These are phyloP conservation scores for Alternaria triticimaculans DNA, from an alignment of 2,329 filamentous ascomycete genomes.

Conservation along the genomic window DNA sequence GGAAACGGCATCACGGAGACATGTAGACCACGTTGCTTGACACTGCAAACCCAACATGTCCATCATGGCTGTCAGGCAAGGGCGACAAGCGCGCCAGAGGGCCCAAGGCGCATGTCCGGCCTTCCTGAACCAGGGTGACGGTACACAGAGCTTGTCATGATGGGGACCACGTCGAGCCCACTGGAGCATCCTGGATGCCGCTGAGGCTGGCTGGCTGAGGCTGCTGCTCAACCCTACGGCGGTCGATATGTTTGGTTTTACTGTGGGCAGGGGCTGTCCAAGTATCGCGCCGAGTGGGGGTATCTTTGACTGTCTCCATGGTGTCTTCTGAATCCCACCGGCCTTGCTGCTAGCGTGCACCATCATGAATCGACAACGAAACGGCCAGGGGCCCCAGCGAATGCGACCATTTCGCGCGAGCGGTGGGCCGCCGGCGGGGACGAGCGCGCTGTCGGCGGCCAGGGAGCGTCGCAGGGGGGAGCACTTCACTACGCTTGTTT, in stretches of 20 bases:
- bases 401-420: slow-evolving; percentile 26
- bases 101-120: slow-evolving; percentile 21
- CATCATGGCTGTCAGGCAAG: not conserved
- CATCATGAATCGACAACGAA: slow-evolving; percentile 38
- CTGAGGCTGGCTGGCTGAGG: slow-evolving; percentile 26
- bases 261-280: slow-evolving; percentile 24
- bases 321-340: slow-evolving; percentile 33
- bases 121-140: slow-evolving; percentile 23
- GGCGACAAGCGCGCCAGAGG: not conserved
- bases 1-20: not conserved
- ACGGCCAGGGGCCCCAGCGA: slow-evolving; percentile 38
- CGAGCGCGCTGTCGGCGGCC: slow-evolving; percentile 17
- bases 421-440: slow-evolving; percentile 27
- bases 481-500: slow-evolving; percentile 25
- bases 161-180: slow-evolving; percentile 2
- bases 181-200: slow-evolving; percentile 6
- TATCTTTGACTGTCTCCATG: slow-evolving; percentile 35
- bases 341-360: slow-evolving; percentile 26
- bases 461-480: slow-evolving; percentile 29
- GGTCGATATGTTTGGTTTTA: slow-evolving; percentile 33
- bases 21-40: not conserved
- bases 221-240: slow-evolving; percentile 12
- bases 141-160: slow-evolving; percentile 14
- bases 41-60: not conserved
- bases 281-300: slow-evolving; percentile 29